phyloP scores from a whole-genome alignment of 2,329 filamentous ascomycete species.

The Sarocladiaceae sp. region DNA sequence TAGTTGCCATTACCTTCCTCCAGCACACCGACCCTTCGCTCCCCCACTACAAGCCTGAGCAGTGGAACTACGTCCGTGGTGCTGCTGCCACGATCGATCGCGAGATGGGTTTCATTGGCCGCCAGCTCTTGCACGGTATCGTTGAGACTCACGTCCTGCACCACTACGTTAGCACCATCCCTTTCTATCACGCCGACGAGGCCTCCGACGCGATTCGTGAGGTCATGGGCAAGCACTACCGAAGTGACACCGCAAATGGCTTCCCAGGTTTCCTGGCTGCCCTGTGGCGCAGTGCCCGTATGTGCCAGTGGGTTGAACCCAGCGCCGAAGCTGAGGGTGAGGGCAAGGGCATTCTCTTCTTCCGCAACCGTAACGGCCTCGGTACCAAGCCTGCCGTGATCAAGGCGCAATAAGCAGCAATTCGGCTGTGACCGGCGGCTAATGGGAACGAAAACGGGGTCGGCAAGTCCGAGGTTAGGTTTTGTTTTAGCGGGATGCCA shows the following conservation, averaged over 20 bases:
- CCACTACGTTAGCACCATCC: conserved; percentile 94
- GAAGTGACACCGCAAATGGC: conserved; percentile 70
- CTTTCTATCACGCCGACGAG: conserved; percentile 95
- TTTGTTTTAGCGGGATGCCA: not conserved
- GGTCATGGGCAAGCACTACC: conserved; percentile 95
- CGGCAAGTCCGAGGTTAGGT: not conserved
- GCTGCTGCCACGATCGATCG: conserved; percentile 94
- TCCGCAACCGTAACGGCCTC: conserved; percentile 86
- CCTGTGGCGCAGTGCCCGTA: conserved; percentile 72
- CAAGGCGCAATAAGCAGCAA: conserved; percentile 4
- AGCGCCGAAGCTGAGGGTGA: conserved; percentile 73
- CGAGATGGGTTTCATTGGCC: conserved; percentile 93
- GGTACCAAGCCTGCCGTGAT: conserved; percentile 45
- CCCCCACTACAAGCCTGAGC: conserved; percentile 79
- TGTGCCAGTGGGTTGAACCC: conserved; percentile 98
- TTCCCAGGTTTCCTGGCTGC: conserved; percentile 76
- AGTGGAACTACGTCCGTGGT: conserved; percentile 91
- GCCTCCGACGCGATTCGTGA: conserved; percentile 89
- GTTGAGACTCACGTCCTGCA: conserved; percentile 97
- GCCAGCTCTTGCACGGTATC: conserved; percentile 86
- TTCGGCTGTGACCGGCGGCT: no score
- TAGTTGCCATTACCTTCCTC: conserved; percentile 93
- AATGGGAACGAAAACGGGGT: not conserved
- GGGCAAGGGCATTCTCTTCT: conserved; percentile 83
- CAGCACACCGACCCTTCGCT: conserved; percentile 95